Percentiles rank a stretch among this genome's conserved stretches.
phyloP scores from a whole-genome alignment of 2,329 filamentous ascomycete genomes.

The Penicillium sp. region DNA sequence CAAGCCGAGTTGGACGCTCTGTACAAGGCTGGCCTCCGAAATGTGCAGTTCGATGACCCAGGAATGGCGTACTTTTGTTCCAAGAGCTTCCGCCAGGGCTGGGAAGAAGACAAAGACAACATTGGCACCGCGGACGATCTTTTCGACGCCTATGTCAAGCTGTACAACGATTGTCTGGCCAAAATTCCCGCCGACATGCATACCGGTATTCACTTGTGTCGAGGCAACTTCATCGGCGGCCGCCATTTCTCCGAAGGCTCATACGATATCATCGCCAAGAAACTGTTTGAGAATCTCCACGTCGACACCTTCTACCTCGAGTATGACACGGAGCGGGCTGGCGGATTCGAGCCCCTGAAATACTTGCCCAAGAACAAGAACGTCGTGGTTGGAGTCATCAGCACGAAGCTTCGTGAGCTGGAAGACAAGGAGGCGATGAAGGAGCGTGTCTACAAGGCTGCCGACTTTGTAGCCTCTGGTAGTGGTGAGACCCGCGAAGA shows the following conservation, averaged over 20 bases:
- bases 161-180: constrained; percentile 67
- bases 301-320: constrained; percentile 65
- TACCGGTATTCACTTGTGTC: constrained; percentile 70
- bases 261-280: constrained; percentile 62
- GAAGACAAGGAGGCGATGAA: constrained; percentile 61
- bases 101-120: constrained; percentile 62
- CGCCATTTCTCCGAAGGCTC: constrained; percentile 61
- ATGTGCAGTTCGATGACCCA: constrained; percentile 62
- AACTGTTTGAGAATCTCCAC: constrained; percentile 57
- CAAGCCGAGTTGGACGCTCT: constrained; percentile 54
- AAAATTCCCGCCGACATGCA: constrained; percentile 64
- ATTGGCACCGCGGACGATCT: constrained; percentile 63
- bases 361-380: constrained; percentile 56
- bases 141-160: constrained; percentile 66
- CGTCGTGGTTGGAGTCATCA: constrained; percentile 59
- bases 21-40: constrained; percentile 57
- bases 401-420: constrained; percentile 56
- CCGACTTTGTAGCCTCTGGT: constrained; percentile 63
- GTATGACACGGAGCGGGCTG: constrained; percentile 60
- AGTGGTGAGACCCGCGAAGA: constrained; percentile 58
- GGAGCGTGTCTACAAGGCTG: constrained; percentile 53
- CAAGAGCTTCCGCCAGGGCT: constrained; percentile 63
- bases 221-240: constrained; percentile 58
- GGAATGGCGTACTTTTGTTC: constrained; percentile 69
- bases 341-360: constrained; percentile 60